These are phyloP conservation scores for Boletus semigastroideus DNA, from an alignment of 1,284 basidiomycete genomes.

Conservation along the genomic window DNA sequence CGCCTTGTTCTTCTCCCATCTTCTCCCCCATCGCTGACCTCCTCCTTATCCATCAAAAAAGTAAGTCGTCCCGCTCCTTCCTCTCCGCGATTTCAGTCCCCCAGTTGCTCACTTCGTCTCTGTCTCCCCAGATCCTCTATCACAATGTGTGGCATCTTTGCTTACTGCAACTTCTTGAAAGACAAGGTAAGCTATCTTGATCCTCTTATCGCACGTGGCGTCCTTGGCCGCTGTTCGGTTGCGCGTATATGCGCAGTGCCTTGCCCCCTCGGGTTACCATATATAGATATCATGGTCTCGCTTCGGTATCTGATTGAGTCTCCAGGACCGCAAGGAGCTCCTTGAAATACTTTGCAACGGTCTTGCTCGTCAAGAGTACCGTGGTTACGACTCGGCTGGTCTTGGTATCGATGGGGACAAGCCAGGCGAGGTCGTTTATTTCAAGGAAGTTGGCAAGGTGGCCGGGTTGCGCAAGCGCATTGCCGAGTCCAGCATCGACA, in stretches of 20 bases:
- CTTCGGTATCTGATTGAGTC: conserved; percentile 17
- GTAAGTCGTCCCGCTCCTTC: conserved; percentile 14
- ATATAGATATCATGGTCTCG: conserved; percentile 18
- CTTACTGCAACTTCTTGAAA: conserved; percentile 89
- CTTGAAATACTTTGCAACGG: conserved; percentile 93
- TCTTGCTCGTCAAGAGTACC: conserved; percentile 95
- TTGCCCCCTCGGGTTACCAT: conserved; percentile 12
- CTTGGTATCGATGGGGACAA: conserved; percentile 95
- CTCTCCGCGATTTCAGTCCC: neutral
- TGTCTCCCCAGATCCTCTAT: conserved; percentile 1
- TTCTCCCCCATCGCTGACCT: conserved; percentile 17
- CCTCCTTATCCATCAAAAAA: neutral
- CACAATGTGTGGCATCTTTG: conserved; percentile 93
- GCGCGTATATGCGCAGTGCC: conserved; percentile 15
- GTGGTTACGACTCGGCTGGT: conserved; percentile 97
- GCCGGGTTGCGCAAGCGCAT: conserved; percentile 93
- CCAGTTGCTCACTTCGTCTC: neutral
- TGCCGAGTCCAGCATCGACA: conserved; percentile 73
- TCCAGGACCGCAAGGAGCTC: conserved; percentile 86
- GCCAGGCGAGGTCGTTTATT: conserved; percentile 76
- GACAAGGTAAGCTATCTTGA: conserved; percentile 69
- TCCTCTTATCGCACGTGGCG: conserved; percentile 4
- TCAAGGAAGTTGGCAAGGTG: conserved; percentile 99
- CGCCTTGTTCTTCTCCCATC: conserved; percentile 24
- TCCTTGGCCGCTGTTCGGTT: conserved; percentile 6